Evolutionary conservation across 768 basidiomycete species (phyloP).

Genomic region (Hypsizygus marmoreus): DNA sequence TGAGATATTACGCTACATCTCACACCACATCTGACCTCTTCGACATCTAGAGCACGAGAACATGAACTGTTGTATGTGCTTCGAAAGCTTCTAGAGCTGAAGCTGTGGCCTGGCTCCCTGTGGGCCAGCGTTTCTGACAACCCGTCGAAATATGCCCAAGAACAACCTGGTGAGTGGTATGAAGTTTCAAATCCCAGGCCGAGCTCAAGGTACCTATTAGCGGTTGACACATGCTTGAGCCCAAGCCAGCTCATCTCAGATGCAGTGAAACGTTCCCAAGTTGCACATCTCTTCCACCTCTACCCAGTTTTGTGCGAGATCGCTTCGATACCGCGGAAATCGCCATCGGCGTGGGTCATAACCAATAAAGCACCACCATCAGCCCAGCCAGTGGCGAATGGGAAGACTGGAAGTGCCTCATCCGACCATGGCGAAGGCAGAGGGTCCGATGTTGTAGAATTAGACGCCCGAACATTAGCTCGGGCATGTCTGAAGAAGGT

Average conservation of each 20-base stretch:
- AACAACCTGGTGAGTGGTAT: constrained; percentile 63
- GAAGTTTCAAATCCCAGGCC: background rate
- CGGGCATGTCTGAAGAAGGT: constrained; percentile 67
- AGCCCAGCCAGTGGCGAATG: constrained; percentile 5
- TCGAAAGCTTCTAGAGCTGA: constrained; percentile 69
- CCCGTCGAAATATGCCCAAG: constrained; percentile 53
- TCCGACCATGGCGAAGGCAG: constrained; percentile 15
- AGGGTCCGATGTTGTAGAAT: constrained; percentile 36
- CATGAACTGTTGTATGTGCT: constrained; percentile 89
- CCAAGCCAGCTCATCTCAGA: constrained; percentile 65
- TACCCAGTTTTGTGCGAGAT: constrained; percentile 81
- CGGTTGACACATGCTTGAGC: constrained; percentile 44
- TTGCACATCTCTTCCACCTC: constrained; percentile 88
- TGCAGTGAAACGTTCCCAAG: constrained; percentile 70
- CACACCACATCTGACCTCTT: background rate
- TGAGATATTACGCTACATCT: constrained; percentile 22
- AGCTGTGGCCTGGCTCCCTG: constrained; percentile 74
- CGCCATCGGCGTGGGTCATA: constrained; percentile 68
- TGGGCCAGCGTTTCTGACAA: constrained; percentile 76
- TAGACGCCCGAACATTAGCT: constrained; percentile 69
- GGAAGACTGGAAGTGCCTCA: constrained; percentile 13
- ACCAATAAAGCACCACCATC: constrained; percentile 13
- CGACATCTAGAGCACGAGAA: constrained; percentile 65
- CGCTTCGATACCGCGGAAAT: constrained; percentile 65
- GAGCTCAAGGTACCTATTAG: constrained; percentile 13